Percentiles rank a stretch among this genome's conserved stretches.
phyloP scores from a whole-genome alignment of 768 basidiomycete species.

The Suillus americanus region DNA sequence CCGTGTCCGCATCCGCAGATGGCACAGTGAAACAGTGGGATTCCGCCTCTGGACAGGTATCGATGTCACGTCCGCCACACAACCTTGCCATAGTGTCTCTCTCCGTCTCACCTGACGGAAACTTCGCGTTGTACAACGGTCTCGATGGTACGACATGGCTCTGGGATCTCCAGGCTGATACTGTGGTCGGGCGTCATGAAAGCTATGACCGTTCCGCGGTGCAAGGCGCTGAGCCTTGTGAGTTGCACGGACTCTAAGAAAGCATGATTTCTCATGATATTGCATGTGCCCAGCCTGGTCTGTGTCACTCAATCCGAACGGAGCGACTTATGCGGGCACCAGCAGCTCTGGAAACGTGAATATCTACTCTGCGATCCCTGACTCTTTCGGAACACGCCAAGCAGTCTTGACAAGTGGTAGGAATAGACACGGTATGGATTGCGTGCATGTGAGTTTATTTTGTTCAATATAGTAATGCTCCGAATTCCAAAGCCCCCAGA shows the following conservation, averaged over 20 bases:
- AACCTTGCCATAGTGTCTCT: conserved; percentile 84
- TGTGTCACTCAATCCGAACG: conserved; percentile 76
- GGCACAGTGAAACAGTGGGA: conserved; percentile 77
- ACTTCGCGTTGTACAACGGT: conserved; percentile 71
- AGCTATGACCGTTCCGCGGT: conserved; percentile 64
- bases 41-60: conserved; percentile 61
- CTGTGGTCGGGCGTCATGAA: conserved; percentile 64
- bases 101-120: conserved; percentile 67
- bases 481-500: background rate
- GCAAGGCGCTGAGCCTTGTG: conserved; percentile 66
- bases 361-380: conserved; percentile 66
- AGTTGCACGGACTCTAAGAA: conserved; percentile 27
- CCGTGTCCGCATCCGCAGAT: conserved; percentile 75
- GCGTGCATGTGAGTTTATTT: conserved; percentile 56
- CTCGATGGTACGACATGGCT: conserved; percentile 81
- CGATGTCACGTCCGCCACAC: conserved; percentile 64
- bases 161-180: conserved; percentile 67
- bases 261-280: conserved; percentile 4
- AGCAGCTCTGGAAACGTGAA: conserved; percentile 69
- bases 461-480: background rate
- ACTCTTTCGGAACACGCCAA: conserved; percentile 67
- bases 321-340: conserved; percentile 72
- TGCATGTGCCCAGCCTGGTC: conserved; percentile 63
- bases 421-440: conserved; percentile 76
- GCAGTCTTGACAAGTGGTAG: conserved; percentile 63